These are phyloP conservation scores for Neoarthrinium moseri DNA, from an alignment of 2,329 filamentous ascomycete genomes.

Conservation along the genomic window DNA sequence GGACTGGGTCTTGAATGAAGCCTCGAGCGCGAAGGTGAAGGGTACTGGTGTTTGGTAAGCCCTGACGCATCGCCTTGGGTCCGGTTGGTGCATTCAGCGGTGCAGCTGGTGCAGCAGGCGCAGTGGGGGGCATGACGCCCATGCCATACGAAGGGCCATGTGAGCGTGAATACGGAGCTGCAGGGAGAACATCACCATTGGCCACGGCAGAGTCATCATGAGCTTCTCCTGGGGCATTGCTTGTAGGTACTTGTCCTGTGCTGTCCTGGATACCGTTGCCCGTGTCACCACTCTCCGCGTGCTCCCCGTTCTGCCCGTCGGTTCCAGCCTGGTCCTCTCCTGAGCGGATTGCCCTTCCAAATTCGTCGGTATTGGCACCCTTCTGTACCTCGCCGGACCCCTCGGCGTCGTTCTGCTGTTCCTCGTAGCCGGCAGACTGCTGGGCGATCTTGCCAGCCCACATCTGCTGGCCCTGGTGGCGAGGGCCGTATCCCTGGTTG, in stretches of 20 bases:
- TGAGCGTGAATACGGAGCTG: constrained; percentile 22
- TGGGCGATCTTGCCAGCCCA: constrained; percentile 25
- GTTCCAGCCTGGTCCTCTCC: constrained; percentile 20
- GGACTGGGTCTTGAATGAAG: constrained; percentile 38
- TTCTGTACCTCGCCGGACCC: constrained; percentile 17
- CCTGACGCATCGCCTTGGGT: constrained; percentile 91
- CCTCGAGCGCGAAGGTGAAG: constrained; percentile 60
- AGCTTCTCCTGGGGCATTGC: constrained; percentile 20
- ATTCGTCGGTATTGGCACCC: constrained; percentile 37
- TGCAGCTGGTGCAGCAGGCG: constrained; percentile 33
- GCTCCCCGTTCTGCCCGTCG: constrained; percentile 19
- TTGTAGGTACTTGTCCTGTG: constrained; percentile 25
- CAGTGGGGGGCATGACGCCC: constrained; percentile 20
- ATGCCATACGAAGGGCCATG: constrained; percentile 22
- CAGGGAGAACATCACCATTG: constrained; percentile 33
- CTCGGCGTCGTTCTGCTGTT: constrained; percentile 19
- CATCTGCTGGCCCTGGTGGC: constrained; percentile 17
- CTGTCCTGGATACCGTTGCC: constrained; percentile 22
- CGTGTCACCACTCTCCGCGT: constrained; percentile 15
- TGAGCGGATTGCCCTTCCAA: constrained; percentile 33
- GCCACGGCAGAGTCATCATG: constrained; percentile 25
- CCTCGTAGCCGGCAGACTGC: constrained; percentile 15
- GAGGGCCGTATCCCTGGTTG: constrained; percentile 40
- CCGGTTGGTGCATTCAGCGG: constrained; percentile 81
- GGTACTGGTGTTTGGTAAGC: constrained; percentile 77